Evolutionary conservation across 352 stramenopile genomes (phyloP).

Genomic region (Phytophthora lateralis): DNA sequence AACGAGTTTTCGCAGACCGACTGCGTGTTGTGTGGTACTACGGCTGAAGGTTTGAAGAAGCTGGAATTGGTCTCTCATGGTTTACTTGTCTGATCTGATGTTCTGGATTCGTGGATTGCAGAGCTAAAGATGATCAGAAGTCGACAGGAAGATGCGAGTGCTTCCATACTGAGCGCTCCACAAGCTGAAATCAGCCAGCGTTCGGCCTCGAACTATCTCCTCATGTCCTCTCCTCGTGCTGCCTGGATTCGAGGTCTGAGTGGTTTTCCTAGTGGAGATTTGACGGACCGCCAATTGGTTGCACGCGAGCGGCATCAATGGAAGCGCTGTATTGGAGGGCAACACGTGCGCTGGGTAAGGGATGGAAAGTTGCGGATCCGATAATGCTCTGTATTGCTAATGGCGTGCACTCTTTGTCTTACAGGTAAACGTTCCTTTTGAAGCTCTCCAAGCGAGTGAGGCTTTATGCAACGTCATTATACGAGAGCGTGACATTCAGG

Average conservation of each 20-base stretch:
- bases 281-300: conserved; percentile 61
- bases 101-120: conserved; percentile 9
- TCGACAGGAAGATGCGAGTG: conserved; percentile 19
- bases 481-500: conserved; percentile 36
- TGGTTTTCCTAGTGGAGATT: conserved; percentile 17
- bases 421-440: conserved; percentile 43
- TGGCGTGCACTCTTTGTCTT: neutral
- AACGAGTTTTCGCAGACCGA: conserved; percentile 53
- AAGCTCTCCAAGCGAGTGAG: conserved; percentile 30
- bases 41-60: conserved; percentile 34
- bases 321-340: conserved; percentile 61
- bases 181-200: conserved; percentile 21
- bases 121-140: conserved; percentile 21
- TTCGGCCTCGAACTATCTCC: conserved; percentile 36
- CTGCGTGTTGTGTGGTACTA: conserved; percentile 63
- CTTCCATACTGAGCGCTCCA: conserved; percentile 11
- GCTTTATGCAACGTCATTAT: conserved; percentile 42
- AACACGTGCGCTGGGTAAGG: conserved; percentile 53
- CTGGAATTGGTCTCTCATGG: neutral
- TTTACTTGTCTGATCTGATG: neutral
- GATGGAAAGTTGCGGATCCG: neutral
- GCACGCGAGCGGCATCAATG: conserved; percentile 67
- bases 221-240: conserved; percentile 37
- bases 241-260: conserved; percentile 17
- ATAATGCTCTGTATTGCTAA: conserved; percentile 1